Evolutionary conservation across 1,284 basidiomycete genomes (phyloP), one percentile per base, ranked within the genome.

Genomic region (Bondarzewia mesenterica): DNA sequence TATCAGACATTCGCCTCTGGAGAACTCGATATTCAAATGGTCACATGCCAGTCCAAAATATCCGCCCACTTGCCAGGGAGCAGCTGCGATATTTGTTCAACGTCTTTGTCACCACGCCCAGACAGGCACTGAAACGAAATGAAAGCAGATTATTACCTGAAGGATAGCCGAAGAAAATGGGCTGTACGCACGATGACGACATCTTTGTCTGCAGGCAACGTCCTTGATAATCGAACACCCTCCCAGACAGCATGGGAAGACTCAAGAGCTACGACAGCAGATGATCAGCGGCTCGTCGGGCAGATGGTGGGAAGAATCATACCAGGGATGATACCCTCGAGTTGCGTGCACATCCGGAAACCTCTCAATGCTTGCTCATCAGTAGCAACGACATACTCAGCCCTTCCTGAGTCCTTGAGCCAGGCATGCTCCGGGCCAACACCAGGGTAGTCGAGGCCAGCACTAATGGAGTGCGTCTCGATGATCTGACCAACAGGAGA

Each of bases 371-470:
- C 93, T 62, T 99, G 78, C 61, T 94, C 87, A 61, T 99, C 96
- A 2, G 91, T 97, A 7, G 95, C 95, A 10, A 80, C 85, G 15
- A 88, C 79, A 67, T 98, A 99, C 63, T 98, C 91, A 0, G 93
- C 96, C 47, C 96, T 75, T 15, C 91, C 90, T 2, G 84, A 85
- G 62, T 96, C 91, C 69, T 98, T 98, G 63, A 99, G 73, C 85
- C 87, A 96, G 43, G 94, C 87, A 65, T 98, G 95, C 67, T 99
- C 95, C 7, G 96, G 96, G 14, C 96, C 96, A 46, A 99, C 96
- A 59, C 91, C 86, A 27, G 89, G 89, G 64, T 92, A 93, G 65
- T 93, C 89, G 42, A 96, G 73, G 35, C 95, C 96, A 45, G 96
- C 95, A 58, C 89, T 93, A 67, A 99, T 89, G 16, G 93, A 97